Percentiles rank a stretch among this genome's conserved stretches.
phyloP scores from a whole-genome alignment of 192 early-diverging fungal genomes.

The Obelidium mucronatum region DNA sequence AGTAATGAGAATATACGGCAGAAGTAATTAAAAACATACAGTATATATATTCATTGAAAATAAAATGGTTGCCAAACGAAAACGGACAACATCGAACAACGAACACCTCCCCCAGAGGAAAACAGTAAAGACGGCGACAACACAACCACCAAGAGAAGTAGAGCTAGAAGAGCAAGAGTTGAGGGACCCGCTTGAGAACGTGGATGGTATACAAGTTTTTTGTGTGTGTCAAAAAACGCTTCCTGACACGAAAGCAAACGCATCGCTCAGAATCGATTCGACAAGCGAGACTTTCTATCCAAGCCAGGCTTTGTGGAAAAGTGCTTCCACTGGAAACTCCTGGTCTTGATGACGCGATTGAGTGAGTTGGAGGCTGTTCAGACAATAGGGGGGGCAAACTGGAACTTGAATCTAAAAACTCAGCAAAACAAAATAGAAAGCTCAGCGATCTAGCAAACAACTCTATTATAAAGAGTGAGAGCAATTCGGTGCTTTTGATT shows the following conservation, averaged over 20 bases:
- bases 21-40: too few species aligned
- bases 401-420: too few species aligned
- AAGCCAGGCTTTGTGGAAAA: neutral
- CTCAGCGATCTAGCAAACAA: slow-evolving; percentile 65
- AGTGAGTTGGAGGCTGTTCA: too few species aligned
- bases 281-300: neutral
- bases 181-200: neutral
- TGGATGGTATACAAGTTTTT: neutral
- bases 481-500: slow-evolving; percentile 86
- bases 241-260: neutral
- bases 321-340: slow-evolving; percentile 1
- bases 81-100: too few species aligned
- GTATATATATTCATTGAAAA: too few species aligned
- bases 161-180: neutral
- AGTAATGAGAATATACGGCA: too few species aligned
- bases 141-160: neutral
- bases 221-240: neutral
- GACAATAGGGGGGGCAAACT: too few species aligned
- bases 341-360: slow-evolving; percentile 6
- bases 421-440: slow-evolving; percentile 39
- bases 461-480: slow-evolving; percentile 74
- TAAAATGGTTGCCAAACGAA: too few species aligned
- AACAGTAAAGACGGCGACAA: neutral
- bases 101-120: neutral
- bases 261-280: neutral